A percentile compares a stretch with the other conserved stretches of the same genome.
phyloP scores from a whole-genome alignment of 768 basidiomycete genomes.

The Grammothele lineata region DNA sequence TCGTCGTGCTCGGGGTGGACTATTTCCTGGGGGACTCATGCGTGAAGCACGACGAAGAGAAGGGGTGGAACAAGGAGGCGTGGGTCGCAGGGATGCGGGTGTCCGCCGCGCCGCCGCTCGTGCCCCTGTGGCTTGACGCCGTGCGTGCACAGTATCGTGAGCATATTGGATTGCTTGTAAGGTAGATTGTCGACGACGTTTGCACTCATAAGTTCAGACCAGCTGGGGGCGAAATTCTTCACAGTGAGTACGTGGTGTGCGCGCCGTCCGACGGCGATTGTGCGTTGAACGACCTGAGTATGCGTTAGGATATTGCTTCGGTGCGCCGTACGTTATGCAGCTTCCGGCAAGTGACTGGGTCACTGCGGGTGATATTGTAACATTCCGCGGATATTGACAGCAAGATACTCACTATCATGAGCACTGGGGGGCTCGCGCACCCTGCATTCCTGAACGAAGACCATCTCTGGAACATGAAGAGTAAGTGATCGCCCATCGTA shows the following conservation, averaged over 20 bases:
- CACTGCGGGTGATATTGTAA: constrained; percentile 36
- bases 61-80: constrained; percentile 10
- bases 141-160: constrained; percentile 48
- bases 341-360: constrained; percentile 42
- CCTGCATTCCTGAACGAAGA: constrained; percentile 46
- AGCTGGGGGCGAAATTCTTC: constrained; percentile 16
- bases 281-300: not conserved
- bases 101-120: constrained; percentile 22
- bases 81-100: constrained; percentile 29
- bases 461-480: constrained; percentile 43
- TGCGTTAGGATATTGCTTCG: constrained; percentile 52
- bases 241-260: constrained; percentile 11
- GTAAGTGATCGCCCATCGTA: constrained; percentile 28
- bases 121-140: constrained; percentile 50
- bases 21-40: constrained; percentile 61
- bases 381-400: not conserved
- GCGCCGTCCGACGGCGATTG: not conserved
- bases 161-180: not conserved
- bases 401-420: constrained; percentile 13
- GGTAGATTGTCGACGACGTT: no score
- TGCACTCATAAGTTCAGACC: constrained; percentile 16
- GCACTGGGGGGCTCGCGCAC: constrained; percentile 44
- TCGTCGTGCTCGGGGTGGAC: constrained; percentile 53
- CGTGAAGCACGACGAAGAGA: constrained; percentile 33
- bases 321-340: constrained; percentile 48